Evolutionary conservation across 108 stramenopile species (phyloP).

Genomic region (Parmales sp.): DNA sequence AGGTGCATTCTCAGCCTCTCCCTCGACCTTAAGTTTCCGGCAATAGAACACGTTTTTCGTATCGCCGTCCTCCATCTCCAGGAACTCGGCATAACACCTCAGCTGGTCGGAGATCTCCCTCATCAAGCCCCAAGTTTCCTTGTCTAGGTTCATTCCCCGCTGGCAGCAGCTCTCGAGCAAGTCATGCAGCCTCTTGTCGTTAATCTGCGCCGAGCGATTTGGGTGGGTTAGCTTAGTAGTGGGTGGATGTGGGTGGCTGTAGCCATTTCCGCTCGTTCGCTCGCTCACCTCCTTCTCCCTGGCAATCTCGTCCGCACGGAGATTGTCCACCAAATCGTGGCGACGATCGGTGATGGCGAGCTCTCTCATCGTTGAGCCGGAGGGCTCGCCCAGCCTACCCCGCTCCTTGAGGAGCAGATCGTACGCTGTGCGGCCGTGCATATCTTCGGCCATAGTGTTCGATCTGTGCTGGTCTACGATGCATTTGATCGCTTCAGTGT

Average conservation of each 20-base stretch:
- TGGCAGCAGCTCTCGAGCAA: neutral
- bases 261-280: too few species aligned
- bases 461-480: slow-evolving; percentile 7
- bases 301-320: neutral
- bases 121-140: neutral
- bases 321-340: neutral
- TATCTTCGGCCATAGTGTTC: slow-evolving; percentile 7
- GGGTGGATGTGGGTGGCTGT: too few species aligned
- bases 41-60: slow-evolving; percentile 15
- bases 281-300: neutral
- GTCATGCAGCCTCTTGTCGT: neutral
- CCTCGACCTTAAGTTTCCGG: neutral
- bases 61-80: slow-evolving; percentile 10
- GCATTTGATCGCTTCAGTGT: neutral
- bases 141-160: neutral
- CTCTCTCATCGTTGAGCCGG: neutral
- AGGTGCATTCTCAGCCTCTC: neutral
- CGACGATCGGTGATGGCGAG: neutral
- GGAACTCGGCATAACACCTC: neutral
- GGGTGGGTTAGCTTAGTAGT: too few species aligned
- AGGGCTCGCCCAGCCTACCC: slow-evolving; percentile 1
- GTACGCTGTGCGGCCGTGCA: neutral
- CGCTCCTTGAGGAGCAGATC: neutral
- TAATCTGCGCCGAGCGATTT: too few species aligned
- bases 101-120: neutral